These are phyloP conservation scores for Amauroascus verrucosus DNA, from an alignment of 2,329 filamentous ascomycete species.

Conservation along the genomic window DNA sequence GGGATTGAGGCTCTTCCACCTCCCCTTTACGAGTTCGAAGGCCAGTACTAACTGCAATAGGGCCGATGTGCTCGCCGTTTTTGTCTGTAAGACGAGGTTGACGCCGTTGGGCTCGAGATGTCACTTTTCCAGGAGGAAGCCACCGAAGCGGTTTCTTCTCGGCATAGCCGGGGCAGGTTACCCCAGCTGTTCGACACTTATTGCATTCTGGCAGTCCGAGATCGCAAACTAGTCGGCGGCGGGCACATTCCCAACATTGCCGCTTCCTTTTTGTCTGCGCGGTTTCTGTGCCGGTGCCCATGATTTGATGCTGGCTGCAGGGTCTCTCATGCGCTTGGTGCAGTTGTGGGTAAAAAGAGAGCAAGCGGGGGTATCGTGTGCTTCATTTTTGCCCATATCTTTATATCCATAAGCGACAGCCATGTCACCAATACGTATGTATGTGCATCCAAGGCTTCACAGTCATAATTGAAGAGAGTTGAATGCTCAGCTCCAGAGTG, in stretches of 20 bases:
- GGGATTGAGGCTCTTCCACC: neutral
- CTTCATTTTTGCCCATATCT: neutral
- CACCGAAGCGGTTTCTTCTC: conserved; percentile 39
- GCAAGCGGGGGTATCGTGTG: neutral
- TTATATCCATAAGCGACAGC: neutral
- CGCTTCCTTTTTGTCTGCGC: neutral
- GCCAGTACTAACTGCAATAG: no score
- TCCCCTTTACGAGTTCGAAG: neutral
- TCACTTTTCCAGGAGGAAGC: conserved; percentile 25
- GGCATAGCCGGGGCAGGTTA: conserved; percentile 17
- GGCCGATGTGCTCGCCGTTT: neutral
- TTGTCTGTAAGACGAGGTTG: neutral
- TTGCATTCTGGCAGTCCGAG: conserved; percentile 13
- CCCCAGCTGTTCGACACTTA: conserved; percentile 14
- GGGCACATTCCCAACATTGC: conserved; percentile 5
- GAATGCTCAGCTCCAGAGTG: neutral
- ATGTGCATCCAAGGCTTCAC: no score
- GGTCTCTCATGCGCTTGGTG: neutral
- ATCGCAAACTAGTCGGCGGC: conserved; percentile 16
- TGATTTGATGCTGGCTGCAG: neutral
- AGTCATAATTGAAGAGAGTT: no score
- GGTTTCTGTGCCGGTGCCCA: neutral
- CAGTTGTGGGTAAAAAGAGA: neutral
- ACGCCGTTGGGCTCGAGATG: conserved; percentile 11
- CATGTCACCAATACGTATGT: neutral